Percentiles rank a stretch among this genome's conserved stretches.
These are phyloP conservation scores for Metschnikowia proteae DNA, from an alignment of 805 yeast species.

Conservation along the genomic window DNA sequence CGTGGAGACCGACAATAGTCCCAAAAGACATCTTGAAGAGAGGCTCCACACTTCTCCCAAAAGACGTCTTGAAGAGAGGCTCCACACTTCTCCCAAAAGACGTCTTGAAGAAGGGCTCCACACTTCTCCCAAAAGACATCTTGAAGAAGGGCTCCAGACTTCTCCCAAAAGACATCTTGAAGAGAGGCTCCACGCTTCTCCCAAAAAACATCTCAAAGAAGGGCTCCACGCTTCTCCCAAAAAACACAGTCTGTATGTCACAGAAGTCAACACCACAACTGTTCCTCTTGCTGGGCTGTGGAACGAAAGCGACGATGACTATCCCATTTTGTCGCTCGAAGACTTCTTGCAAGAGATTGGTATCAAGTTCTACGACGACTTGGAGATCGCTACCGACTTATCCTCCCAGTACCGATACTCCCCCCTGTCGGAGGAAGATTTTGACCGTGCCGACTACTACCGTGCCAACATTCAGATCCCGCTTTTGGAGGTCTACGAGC, in stretches of 20 bases:
- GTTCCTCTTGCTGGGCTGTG: conserved; percentile 8
- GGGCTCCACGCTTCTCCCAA: conserved; percentile 5
- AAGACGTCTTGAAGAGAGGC: background rate
- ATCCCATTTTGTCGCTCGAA: conserved; percentile 32
- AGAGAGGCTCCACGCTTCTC: too few species aligned
- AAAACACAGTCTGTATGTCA: conserved; percentile 5
- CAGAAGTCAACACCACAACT: conserved; percentile 5
- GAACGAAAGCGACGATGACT: conserved; percentile 20
- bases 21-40: background rate
- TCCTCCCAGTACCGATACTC: conserved; percentile 22
- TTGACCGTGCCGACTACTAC: conserved; percentile 30
- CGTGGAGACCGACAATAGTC: background rate
- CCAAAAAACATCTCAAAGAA: too few species aligned
- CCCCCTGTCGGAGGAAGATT: conserved; percentile 8
- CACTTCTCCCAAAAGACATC: too few species aligned
- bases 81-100: too few species aligned
- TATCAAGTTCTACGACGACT: conserved; percentile 45
- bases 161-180: background rate
- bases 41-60: too few species aligned
- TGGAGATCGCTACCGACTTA: conserved; percentile 31
- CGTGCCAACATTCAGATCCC: conserved; percentile 40
- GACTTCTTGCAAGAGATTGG: conserved; percentile 39
- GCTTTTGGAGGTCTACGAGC: conserved; percentile 46
- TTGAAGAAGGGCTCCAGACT: too few species aligned
- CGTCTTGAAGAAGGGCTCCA: too few species aligned